These are phyloP conservation scores for Teratosphaeria epicoccoides DNA, from an alignment of 2,329 filamentous ascomycete species.

Conservation along the genomic window DNA sequence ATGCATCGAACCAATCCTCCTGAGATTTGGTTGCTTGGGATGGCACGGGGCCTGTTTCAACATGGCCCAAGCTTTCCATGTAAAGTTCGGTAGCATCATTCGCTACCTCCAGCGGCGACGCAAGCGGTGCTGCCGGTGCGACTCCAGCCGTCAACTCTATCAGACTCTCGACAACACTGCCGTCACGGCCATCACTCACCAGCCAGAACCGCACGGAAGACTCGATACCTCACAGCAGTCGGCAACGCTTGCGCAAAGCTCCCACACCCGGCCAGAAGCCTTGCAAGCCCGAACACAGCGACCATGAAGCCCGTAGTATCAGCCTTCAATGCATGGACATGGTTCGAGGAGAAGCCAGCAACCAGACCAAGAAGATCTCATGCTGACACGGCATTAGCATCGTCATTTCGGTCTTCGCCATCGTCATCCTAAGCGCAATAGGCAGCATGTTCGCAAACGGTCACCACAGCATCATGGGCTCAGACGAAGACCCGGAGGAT, in stretches of 20 bases:
- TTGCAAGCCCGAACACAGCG: conserved; percentile 11
- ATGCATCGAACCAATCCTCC: too few species aligned
- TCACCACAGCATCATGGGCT: conserved; percentile 75
- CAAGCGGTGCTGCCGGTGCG: background rate
- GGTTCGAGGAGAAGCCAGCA: conserved; percentile 42
- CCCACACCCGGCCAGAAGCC: background rate
- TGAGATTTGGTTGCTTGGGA: too few species aligned
- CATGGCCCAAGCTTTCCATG: background rate
- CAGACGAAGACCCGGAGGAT: conserved; percentile 50
- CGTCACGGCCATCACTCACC: background rate
- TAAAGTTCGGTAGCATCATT: too few species aligned
- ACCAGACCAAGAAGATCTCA: background rate
- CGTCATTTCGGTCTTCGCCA: conserved; percentile 53
- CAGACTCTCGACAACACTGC: background rate
- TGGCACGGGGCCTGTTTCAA: background rate
- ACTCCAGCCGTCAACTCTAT: background rate
- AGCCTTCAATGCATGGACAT: conserved; percentile 76
- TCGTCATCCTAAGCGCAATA: conserved; percentile 54
- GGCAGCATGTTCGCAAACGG: conserved; percentile 63
- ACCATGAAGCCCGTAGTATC: conserved; percentile 92
- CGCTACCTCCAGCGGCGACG: too few species aligned
- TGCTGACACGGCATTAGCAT: conserved; percentile 45
- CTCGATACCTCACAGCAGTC: background rate
- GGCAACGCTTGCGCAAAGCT: background rate
- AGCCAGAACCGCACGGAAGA: background rate